These are phyloP conservation scores for Epichloe gansuensis DNA, from an alignment of 2,329 filamentous ascomycete species.

Conservation along the genomic window DNA sequence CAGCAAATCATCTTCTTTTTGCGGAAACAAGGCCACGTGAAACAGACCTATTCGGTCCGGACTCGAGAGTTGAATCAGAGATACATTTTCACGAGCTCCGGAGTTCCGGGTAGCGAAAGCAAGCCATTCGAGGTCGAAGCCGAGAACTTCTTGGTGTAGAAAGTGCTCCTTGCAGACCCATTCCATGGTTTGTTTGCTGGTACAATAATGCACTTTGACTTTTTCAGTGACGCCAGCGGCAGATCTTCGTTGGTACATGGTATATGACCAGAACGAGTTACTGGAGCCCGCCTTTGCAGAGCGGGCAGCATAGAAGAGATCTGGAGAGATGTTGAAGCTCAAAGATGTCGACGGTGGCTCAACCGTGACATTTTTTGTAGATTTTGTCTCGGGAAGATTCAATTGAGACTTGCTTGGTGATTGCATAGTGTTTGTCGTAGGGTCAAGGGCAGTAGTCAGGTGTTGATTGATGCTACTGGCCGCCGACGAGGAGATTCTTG, in stretches of 20 bases:
- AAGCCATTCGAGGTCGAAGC: constrained; percentile 85
- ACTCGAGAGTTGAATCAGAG: constrained; percentile 71
- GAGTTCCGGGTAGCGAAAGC: constrained; percentile 31
- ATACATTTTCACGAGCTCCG: constrained; percentile 55
- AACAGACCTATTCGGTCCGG: constrained; percentile 67
- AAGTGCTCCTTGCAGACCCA: constrained; percentile 52
- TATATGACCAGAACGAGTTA: constrained; percentile 55
- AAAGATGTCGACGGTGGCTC: constrained; percentile 16
- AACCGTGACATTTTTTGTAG: background rate
- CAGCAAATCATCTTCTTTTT: constrained; percentile 43
- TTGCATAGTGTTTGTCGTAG: background rate
- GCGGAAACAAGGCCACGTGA: constrained; percentile 55
- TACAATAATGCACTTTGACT: constrained; percentile 69
- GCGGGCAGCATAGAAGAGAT: constrained; percentile 29
- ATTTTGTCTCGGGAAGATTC: background rate
- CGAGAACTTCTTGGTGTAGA: constrained; percentile 54
- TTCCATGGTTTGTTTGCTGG: constrained; percentile 53
- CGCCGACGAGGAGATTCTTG: background rate
- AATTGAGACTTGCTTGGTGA: background rate
- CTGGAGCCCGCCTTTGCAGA: constrained; percentile 28
- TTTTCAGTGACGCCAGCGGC: constrained; percentile 30
- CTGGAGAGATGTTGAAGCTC: constrained; percentile 18
- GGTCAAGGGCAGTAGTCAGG: background rate
- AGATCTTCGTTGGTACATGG: constrained; percentile 46
- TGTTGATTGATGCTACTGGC: background rate